phyloP scores from a whole-genome alignment of 345 rosid genomes.

The Salix koriyanagi region DNA sequence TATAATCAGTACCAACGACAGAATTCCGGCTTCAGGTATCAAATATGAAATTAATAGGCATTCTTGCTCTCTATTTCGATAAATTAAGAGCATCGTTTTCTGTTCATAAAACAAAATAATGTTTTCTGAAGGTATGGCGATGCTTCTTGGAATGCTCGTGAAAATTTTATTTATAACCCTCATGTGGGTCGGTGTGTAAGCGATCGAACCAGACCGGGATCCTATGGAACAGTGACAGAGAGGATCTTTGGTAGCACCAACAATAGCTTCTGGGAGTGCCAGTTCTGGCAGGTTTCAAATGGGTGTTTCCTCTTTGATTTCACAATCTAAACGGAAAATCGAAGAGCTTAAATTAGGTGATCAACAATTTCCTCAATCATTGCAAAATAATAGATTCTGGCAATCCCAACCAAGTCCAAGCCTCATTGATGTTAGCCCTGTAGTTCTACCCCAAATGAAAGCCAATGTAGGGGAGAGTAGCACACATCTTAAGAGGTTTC shows the following conservation, averaged over 20 bases:
- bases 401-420: slow-evolving; percentile 13
- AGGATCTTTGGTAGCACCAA: slow-evolving; percentile 28
- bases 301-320: slow-evolving; percentile 9
- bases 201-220: slow-evolving; percentile 33
- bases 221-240: slow-evolving; percentile 27
- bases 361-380: background rate
- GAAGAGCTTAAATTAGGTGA: slow-evolving; percentile 12
- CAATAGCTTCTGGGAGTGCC: slow-evolving; percentile 13
- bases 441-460: background rate
- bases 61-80: no score
- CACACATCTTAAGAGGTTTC: background rate
- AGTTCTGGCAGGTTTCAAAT: slow-evolving; percentile 10
- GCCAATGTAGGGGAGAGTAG: slow-evolving; percentile 5
- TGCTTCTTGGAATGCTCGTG: slow-evolving; percentile 53
- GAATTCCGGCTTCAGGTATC: slow-evolving; percentile 51
- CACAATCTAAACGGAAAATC: slow-evolving; percentile 18
- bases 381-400: slow-evolving; percentile 8
- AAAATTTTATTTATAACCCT: slow-evolving; percentile 21
- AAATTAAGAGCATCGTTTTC: no score
- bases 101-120: background rate
- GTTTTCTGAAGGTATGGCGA: slow-evolving; percentile 45
- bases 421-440: slow-evolving; percentile 9
- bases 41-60: no score
- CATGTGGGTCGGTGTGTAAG: slow-evolving; percentile 34
- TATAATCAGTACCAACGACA: slow-evolving; percentile 27